A percentile compares a stretch with the other conserved stretches of the same genome.
Evolutionary conservation across 768 basidiomycete genomes (phyloP).

Genomic region (Mycena vitilis): DNA sequence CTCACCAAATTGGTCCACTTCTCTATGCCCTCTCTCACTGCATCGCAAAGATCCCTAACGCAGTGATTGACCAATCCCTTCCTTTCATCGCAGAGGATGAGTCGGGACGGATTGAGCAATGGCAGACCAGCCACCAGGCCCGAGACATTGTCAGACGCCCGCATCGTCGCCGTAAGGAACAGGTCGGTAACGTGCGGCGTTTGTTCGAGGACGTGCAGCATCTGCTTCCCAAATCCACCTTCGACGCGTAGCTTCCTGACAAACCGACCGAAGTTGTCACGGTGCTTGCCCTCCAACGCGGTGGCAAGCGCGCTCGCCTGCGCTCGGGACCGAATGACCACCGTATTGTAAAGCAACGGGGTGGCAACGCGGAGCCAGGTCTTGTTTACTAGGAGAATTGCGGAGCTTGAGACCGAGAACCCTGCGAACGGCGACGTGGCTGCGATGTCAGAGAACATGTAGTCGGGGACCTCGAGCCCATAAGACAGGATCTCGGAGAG

Average conservation of each 20-base stretch:
- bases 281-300: background rate
- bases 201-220: background rate
- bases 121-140: background rate
- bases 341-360: constrained; percentile 2
- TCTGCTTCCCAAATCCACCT: background rate
- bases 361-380: constrained; percentile 1
- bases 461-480: background rate
- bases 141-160: constrained; percentile 1
- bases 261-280: background rate
- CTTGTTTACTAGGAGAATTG: background rate
- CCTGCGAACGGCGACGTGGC: background rate
- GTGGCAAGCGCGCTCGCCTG: constrained; percentile 1
- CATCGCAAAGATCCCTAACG: background rate
- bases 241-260: constrained; percentile 6
- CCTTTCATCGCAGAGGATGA: background rate
- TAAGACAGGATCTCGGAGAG: constrained; percentile 1
- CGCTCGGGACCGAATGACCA: background rate
- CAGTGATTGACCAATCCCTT: background rate
- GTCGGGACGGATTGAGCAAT: background rate
- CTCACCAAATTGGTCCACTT: background rate
- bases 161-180: background rate
- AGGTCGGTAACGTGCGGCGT: background rate
- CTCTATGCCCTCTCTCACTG: background rate
- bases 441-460: background rate
- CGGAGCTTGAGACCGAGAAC: background rate